These are phyloP conservation scores for Hippophae tibetana DNA, from an alignment of 306 rosid genomes.

Conservation along the genomic window DNA sequence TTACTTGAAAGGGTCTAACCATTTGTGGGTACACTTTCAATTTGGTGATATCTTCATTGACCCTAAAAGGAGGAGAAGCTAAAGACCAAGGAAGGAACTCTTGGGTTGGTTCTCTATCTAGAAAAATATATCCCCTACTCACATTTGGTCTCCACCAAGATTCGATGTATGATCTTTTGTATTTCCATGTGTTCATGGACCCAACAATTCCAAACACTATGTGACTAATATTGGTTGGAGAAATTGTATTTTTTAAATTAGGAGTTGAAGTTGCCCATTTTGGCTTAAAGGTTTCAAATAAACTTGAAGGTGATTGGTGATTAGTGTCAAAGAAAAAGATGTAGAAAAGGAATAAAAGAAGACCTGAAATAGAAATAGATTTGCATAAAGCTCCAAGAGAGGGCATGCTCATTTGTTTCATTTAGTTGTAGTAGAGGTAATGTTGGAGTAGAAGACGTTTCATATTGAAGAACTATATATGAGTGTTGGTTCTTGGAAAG, in stretches of 20 bases:
- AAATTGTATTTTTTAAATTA: not conserved
- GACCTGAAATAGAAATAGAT: constrained; percentile 19
- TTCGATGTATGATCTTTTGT: constrained; percentile 23
- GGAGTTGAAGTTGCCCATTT: constrained; percentile 7
- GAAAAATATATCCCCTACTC: constrained; percentile 34
- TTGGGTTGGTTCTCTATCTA: constrained; percentile 23
- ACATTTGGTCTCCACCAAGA: constrained; percentile 41
- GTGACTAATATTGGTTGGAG: constrained; percentile 23
- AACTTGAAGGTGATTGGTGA: constrained; percentile 12
- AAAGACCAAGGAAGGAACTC: constrained; percentile 41
- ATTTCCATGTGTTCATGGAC: constrained; percentile 37
- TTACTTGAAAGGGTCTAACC: constrained; percentile 7
- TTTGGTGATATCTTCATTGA: constrained; percentile 21
- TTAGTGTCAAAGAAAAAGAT: constrained; percentile 13
- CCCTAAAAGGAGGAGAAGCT: constrained; percentile 29
- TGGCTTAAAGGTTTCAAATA: constrained; percentile 18
- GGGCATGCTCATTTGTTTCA: constrained; percentile 6
- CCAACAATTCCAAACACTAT: constrained; percentile 33
- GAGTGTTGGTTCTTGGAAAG: not conserved
- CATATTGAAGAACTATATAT: not conserved
- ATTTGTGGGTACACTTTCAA: not conserved
- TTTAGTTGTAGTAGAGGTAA: constrained; percentile 3
- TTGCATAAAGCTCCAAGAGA: constrained; percentile 17
- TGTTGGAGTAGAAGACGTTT: constrained; percentile 18
- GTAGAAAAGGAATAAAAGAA: constrained; percentile 16